These are phyloP conservation scores for Phyllosticta citrichinensis DNA, from an alignment of 2,329 filamentous ascomycete species.

Conservation along the genomic window DNA sequence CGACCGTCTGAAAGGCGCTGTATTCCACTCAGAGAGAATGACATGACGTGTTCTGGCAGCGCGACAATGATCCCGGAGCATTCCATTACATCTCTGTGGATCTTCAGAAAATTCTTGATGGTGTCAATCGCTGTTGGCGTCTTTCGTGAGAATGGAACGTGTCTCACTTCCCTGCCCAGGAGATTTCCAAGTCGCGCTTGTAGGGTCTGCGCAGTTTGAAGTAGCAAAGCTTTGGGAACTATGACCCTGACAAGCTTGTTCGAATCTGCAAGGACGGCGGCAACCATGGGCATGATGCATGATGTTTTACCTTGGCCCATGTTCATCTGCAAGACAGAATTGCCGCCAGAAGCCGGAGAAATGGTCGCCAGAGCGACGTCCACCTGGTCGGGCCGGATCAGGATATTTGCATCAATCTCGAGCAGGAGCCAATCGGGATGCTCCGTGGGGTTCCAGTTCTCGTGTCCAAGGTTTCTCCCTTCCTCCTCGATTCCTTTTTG, in stretches of 20 bases:
- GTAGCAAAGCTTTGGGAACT: constrained; percentile 46
- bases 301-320: constrained; percentile 60
- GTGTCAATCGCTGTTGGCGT: constrained; percentile 26
- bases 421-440: constrained; percentile 55
- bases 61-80: constrained; percentile 46
- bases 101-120: constrained; percentile 23
- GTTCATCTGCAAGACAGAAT: constrained; percentile 55
- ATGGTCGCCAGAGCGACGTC: constrained; percentile 54
- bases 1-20: constrained; percentile 45
- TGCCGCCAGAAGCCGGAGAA: constrained; percentile 39
- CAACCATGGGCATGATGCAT: constrained; percentile 57
- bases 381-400: constrained; percentile 52
- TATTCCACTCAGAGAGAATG: constrained; percentile 52
- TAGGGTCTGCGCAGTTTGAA: constrained; percentile 49
- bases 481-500: constrained; percentile 33
- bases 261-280: constrained; percentile 32
- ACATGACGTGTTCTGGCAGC: constrained; percentile 55
- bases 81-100: constrained; percentile 35
- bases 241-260: constrained; percentile 42
- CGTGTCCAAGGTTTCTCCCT: constrained; percentile 39
- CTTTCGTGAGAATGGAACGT: constrained; percentile 49
- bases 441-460: constrained; percentile 45
- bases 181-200: constrained; percentile 47
- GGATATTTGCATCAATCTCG: constrained; percentile 54
- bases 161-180: constrained; percentile 42